Conservation (phyloP, 1,284 basidiomycete species). For the Ceratobasidium sp. region DNA sequence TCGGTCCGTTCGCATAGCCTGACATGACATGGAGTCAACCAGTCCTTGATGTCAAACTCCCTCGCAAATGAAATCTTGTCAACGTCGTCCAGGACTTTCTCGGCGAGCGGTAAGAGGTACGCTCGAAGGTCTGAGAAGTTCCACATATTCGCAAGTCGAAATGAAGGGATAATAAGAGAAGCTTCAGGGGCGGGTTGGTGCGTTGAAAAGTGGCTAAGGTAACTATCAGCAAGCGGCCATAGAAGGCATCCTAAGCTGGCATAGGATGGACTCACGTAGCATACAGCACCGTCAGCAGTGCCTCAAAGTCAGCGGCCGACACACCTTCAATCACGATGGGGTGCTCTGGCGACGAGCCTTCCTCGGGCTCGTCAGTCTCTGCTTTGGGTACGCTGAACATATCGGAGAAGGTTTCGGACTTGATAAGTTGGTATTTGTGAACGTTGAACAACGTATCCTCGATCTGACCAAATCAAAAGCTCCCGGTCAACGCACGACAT, state of each 20-base stretch:
- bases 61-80: conserved; percentile 33
- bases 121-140: conserved; percentile 19
- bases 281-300: conserved; percentile 15
- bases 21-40: conserved; percentile 26
- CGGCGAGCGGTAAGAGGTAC: conserved; percentile 6
- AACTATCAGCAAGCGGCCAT: background rate
- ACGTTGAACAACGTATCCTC: conserved; percentile 26
- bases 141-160: conserved; percentile 38
- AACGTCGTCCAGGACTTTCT: background rate
- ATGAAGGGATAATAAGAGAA: conserved; percentile 10
- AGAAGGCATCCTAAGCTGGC: background rate
- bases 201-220: background rate
- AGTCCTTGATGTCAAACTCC: conserved; percentile 21
- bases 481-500: background rate
- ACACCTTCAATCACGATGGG: conserved; percentile 7
- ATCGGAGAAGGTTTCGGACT: conserved; percentile 10
- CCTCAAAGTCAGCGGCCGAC: conserved; percentile 12
- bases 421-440: conserved; percentile 22
- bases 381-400: background rate
- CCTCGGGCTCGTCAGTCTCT: background rate
- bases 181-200: background rate
- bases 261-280: background rate
- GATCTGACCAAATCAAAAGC: background rate
- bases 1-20: conserved; percentile 18
- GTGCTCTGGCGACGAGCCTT: background rate